These are phyloP conservation scores for Nitzschia inconspicua DNA, from an alignment of 108 stramenopile genomes.

Conservation along the genomic window DNA sequence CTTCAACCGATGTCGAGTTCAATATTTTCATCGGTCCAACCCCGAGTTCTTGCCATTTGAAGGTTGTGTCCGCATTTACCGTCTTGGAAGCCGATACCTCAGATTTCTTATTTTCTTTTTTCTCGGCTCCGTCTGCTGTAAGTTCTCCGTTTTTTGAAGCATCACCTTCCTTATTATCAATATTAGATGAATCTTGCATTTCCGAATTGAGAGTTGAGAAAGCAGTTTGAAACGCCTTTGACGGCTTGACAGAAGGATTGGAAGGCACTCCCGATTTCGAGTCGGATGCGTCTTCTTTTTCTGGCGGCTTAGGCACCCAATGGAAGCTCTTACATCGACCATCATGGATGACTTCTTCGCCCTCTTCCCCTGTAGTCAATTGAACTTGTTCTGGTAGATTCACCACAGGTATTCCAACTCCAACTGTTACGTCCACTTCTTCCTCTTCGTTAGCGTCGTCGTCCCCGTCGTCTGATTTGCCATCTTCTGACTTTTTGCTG, in stretches of 20 bases:
- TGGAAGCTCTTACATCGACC: conserved; percentile 62
- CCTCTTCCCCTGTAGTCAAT: conserved; percentile 66
- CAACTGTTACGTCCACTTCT: background rate
- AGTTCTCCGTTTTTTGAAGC: conserved; percentile 5
- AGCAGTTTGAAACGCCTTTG: conserved; percentile 13
- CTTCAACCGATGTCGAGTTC: conserved; percentile 8
- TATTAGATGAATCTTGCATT: background rate
- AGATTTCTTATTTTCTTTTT: conserved; percentile 23
- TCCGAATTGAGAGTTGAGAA: background rate
- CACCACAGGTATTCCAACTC: background rate
- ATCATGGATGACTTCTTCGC: conserved; percentile 50
- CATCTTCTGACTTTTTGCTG: background rate
- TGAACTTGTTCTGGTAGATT: conserved; percentile 21
- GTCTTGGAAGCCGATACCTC: conserved; percentile 2
- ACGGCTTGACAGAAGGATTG: conserved; percentile 26
- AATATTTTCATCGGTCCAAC: conserved; percentile 70
- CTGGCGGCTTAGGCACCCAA: conserved; percentile 2
- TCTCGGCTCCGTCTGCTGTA: conserved; percentile 8
- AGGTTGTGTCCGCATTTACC: conserved; percentile 1
- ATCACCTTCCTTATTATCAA: conserved; percentile 7
- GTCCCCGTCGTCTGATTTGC: background rate
- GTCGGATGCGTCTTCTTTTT: conserved; percentile 4
- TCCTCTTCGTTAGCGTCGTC: background rate
- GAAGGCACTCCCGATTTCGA: background rate
- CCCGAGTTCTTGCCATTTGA: conserved; percentile 66